Evolutionary conservation across 202 grass and related monocot species (phyloP).

Genomic region (Dendrocalamus latiflorus): DNA sequence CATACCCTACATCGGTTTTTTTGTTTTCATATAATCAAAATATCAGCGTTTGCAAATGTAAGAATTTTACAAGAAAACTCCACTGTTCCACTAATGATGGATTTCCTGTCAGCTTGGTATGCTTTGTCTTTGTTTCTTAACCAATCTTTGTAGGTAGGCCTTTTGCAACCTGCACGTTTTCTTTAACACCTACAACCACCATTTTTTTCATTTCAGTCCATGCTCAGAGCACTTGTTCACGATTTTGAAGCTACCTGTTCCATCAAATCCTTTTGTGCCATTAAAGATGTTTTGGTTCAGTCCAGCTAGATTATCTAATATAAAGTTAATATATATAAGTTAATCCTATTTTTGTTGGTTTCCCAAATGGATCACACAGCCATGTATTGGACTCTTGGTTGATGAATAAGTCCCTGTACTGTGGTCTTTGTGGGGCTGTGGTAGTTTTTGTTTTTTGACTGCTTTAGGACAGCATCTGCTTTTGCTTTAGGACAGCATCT

Average conservation of each 20-base stretch:
- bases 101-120: slow-evolving; percentile 1
- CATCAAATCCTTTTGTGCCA: neutral
- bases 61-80: neutral
- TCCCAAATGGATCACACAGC: neutral
- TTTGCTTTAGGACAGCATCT: no score
- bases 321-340: neutral
- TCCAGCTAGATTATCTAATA: neutral
- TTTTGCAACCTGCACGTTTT: neutral
- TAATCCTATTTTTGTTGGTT: neutral
- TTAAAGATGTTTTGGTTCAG: neutral
- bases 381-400: neutral
- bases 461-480: no score
- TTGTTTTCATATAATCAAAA: neutral
- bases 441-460: no score
- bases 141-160: neutral
- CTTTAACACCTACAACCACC: neutral
- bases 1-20: neutral
- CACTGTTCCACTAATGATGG: neutral
- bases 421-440: no score
- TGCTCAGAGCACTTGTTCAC: neutral
- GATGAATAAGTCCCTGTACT: no score
- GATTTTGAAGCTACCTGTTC: neutral
- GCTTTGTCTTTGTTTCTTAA: neutral
- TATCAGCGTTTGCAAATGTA: neutral
- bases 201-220: neutral